phyloP scores from a whole-genome alignment of 164 flowering plant genomes.

The Chimonanthus praecox region DNA sequence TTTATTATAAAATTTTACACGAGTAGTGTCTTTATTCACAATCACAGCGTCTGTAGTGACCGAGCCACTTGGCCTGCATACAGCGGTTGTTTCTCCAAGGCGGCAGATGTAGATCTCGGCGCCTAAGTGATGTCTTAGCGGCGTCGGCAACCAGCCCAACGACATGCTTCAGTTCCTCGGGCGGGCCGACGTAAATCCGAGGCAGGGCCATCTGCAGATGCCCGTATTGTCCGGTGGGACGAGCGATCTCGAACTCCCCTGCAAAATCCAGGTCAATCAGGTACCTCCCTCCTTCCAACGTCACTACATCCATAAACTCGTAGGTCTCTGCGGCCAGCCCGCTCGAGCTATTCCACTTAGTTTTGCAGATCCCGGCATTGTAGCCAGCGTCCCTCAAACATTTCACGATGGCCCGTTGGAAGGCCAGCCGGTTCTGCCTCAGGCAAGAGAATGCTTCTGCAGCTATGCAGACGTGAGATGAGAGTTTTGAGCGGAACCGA shows the following conservation, averaged over 20 bases:
- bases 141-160: conserved; percentile 41
- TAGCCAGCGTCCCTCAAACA: conserved; percentile 45
- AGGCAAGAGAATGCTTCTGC: conserved; percentile 21
- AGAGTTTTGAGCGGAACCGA: conserved; percentile 23
- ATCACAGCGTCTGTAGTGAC: conserved; percentile 40
- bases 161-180: conserved; percentile 51
- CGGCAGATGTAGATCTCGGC: conserved; percentile 45
- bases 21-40: too few relatives aligned
- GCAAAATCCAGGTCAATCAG: conserved; percentile 55
- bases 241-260: conserved; percentile 66
- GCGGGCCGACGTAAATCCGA: conserved; percentile 39
- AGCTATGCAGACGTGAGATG: conserved; percentile 31
- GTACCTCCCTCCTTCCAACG: conserved; percentile 23
- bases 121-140: conserved; percentile 53
- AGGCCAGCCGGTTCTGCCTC: conserved; percentile 13
- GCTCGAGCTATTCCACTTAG: conserved; percentile 54
- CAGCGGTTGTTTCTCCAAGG: conserved; percentile 81
- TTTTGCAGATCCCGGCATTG: conserved; percentile 83
- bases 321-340: conserved; percentile 52
- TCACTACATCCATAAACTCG: conserved; percentile 56
- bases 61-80: conserved; percentile 75
- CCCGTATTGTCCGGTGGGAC: conserved; percentile 43
- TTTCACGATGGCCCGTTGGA: conserved; percentile 45
- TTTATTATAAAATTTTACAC: too few relatives aligned
- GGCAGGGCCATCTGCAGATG: conserved; percentile 36